Evolutionary conservation across 2,329 filamentous ascomycete genomes (phyloP).

Genomic region (Akanthomyces uredinophilus): DNA sequence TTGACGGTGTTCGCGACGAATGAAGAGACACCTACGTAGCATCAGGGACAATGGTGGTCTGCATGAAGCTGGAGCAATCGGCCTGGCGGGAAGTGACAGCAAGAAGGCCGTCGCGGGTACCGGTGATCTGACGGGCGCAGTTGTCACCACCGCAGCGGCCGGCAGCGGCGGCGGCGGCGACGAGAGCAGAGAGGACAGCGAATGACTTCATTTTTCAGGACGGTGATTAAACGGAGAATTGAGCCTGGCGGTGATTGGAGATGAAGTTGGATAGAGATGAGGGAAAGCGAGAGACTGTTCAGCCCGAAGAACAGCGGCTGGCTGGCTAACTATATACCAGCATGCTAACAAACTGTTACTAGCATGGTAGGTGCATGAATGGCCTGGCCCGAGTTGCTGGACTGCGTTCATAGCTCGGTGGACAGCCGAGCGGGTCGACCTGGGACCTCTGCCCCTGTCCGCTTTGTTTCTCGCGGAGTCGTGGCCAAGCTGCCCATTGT

Average conservation of each 20-base stretch:
- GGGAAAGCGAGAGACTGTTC: not conserved
- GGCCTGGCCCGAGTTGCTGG: conserved; percentile 8
- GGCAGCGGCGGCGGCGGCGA: conserved; percentile 31
- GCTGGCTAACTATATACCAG: conserved; percentile 14
- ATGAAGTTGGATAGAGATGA: conserved; percentile 12
- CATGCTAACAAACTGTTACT: conserved; percentile 3
- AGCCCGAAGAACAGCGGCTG: conserved; percentile 4
- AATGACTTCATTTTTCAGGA: conserved; percentile 36
- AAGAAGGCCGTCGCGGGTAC: conserved; percentile 34
- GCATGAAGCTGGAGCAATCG: conserved; percentile 38
- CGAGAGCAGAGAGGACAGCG: conserved; percentile 31
- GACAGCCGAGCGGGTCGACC: conserved; percentile 10
- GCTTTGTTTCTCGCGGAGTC: not conserved
- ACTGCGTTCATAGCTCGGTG: conserved; percentile 6
- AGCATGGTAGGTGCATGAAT: conserved; percentile 1
- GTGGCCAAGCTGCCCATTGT: not conserved
- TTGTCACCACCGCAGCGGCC: conserved; percentile 38
- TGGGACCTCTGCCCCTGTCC: not conserved
- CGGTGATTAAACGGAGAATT: conserved; percentile 8
- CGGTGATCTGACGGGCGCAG: conserved; percentile 43
- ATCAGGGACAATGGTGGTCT: conserved; percentile 35
- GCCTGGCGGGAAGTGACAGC: conserved; percentile 31
- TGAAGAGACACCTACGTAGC: conserved; percentile 30
- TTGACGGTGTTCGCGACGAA: not conserved
- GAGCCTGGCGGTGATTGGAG: conserved; percentile 1